Conservation (phyloP, 2,329 filamentous ascomycete species). For the Tolypocladium sp. region DNA sequence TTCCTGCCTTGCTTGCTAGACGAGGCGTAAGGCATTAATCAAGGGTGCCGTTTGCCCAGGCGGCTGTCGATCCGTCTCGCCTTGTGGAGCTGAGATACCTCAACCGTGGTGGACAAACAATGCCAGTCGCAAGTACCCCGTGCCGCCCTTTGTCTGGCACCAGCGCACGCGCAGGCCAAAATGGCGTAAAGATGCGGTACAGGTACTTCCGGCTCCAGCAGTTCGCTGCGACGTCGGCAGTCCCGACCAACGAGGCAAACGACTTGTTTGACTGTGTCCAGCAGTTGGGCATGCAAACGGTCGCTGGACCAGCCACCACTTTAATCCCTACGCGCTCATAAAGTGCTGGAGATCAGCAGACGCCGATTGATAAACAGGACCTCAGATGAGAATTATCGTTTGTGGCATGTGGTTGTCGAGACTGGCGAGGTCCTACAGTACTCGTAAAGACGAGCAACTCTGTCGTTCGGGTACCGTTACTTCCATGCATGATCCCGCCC, state of each 20-base stretch:
- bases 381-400: background rate
- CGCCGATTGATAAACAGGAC: background rate
- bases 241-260: background rate
- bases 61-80: background rate
- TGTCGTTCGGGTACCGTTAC: background rate
- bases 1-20: background rate
- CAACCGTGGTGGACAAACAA: background rate
- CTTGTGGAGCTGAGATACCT: background rate
- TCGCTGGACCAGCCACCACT: background rate
- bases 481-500: background rate
- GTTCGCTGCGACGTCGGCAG: background rate
- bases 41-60: background rate
- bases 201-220: background rate
- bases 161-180: background rate
- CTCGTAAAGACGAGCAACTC: too few relatives aligned
- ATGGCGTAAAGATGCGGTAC: background rate
- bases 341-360: background rate
- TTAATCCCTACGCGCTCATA: background rate
- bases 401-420: background rate
- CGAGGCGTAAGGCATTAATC: background rate
- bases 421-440: background rate
- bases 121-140: background rate
- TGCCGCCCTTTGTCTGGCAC: background rate
- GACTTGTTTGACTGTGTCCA: background rate
- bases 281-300: background rate